These are phyloP conservation scores for Ambrosia hybrid DNA, from an alignment of 140 eudicot genomes.

Conservation along the genomic window DNA sequence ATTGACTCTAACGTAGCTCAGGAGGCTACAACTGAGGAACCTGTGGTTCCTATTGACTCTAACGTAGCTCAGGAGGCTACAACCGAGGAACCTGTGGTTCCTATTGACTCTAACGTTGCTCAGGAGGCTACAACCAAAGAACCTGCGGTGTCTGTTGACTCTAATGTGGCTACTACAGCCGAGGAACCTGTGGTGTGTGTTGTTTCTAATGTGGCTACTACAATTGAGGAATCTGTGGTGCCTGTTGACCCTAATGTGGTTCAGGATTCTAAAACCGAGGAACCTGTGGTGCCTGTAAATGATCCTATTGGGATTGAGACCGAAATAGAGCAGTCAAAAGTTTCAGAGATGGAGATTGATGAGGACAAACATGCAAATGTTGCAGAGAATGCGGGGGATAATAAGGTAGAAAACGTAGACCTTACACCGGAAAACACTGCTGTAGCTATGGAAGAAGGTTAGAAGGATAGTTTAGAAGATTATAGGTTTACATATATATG, in stretches of 20 bases:
- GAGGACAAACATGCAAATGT: conserved; percentile 16
- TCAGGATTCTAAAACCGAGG: too few relatives aligned
- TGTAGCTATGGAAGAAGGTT: conserved; percentile 22
- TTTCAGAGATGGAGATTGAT: conserved; percentile 25
- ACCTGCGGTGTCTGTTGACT: conserved; percentile 19
- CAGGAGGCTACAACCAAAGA: conserved; percentile 22
- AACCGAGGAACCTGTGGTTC: neutral
- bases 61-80: neutral
- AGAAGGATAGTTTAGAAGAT: conserved; percentile 16
- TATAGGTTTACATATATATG: neutral
- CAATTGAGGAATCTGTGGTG: neutral
- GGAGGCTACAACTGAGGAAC: conserved; percentile 19
- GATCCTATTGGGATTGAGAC: neutral
- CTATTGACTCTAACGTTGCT: conserved; percentile 1
- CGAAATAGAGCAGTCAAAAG: conserved; percentile 29
- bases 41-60: conserved; percentile 6
- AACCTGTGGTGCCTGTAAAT: too few relatives aligned
- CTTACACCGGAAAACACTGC: conserved; percentile 1
- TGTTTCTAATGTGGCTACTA: neutral
- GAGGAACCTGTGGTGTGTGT: conserved; percentile 23
- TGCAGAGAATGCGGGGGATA: conserved; percentile 10
- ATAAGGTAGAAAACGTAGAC: conserved; percentile 16
- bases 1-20: neutral
- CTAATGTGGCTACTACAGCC: conserved; percentile 12
- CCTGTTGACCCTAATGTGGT: neutral